These are phyloP conservation scores for Fraxinus sp. DNA, from an alignment of 305 asterid species.

Conservation along the genomic window DNA sequence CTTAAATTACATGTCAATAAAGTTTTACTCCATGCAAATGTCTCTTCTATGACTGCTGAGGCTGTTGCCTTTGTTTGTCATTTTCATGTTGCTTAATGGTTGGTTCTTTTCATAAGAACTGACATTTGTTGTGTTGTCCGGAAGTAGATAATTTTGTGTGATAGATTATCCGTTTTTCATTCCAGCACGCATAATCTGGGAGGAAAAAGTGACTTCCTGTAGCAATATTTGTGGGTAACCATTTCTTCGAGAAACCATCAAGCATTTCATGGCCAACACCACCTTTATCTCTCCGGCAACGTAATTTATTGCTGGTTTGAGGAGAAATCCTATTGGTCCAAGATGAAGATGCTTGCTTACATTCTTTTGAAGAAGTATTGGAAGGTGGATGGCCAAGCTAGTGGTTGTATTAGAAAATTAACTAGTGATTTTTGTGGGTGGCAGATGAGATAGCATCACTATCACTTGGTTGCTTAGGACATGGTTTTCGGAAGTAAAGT, in stretches of 20 bases:
- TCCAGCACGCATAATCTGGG: not conserved
- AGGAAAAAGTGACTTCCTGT: conserved; percentile 5
- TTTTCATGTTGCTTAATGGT: conserved; percentile 15
- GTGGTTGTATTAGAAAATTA: not conserved
- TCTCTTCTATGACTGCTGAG: conserved; percentile 7
- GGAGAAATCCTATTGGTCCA: conserved; percentile 14
- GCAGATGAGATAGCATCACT: not conserved
- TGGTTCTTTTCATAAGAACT: not conserved
- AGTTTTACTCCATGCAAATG: conserved; percentile 15
- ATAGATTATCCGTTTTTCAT: not conserved
- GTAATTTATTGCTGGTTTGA: conserved; percentile 11
- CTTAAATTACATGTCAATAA: conserved; percentile 1
- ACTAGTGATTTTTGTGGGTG: not conserved
- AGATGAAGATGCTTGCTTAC: conserved; percentile 9
- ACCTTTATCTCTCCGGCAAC: conserved; percentile 5
- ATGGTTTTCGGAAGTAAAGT: not conserved
- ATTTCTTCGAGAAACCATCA: conserved; percentile 14
- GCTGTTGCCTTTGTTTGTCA: not conserved
- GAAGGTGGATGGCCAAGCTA: not conserved
- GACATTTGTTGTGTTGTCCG: not conserved
- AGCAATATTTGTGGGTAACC: conserved; percentile 6
- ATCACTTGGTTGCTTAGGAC: not conserved
- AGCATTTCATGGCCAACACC: conserved; percentile 10
- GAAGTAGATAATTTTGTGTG: conserved; percentile 6
- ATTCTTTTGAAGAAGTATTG: not conserved